Conservation (phyloP, 768 basidiomycete species). For the Termitomyces heimii region DNA sequence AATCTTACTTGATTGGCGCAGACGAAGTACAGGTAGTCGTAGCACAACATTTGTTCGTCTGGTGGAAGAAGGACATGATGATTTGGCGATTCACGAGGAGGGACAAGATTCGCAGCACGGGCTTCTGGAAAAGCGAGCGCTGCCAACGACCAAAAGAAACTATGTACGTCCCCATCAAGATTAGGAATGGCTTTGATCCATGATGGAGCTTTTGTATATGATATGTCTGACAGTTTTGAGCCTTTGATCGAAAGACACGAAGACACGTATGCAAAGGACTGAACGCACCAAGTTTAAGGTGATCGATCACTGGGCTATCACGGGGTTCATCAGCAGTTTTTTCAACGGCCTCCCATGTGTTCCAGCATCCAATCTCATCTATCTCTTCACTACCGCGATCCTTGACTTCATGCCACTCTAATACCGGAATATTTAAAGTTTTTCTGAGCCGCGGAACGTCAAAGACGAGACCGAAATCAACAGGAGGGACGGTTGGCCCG, state of each 20-base stretch:
- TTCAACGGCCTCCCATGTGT: slow-evolving; percentile 43
- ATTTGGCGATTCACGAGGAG: slow-evolving; percentile 34
- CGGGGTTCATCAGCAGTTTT: slow-evolving; percentile 31
- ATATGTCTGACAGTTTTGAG: slow-evolving; percentile 34
- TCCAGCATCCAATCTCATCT: slow-evolving; percentile 56
- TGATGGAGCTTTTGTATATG: slow-evolving; percentile 41
- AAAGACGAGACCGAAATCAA: slow-evolving; percentile 56
- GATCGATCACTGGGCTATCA: slow-evolving; percentile 26
- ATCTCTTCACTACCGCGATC: slow-evolving; percentile 29
- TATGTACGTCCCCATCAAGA: slow-evolving; percentile 37
- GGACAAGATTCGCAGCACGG: slow-evolving; percentile 28
- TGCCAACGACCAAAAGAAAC: slow-evolving; percentile 41
- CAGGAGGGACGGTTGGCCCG: slow-evolving; percentile 38
- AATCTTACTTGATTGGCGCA: slow-evolving; percentile 37
- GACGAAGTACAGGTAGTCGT: slow-evolving; percentile 47
- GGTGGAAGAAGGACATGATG: slow-evolving; percentile 40
- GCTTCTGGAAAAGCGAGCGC: slow-evolving; percentile 40
- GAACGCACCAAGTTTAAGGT: slow-evolving; percentile 34
- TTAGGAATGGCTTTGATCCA: slow-evolving; percentile 45
- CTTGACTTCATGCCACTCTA: slow-evolving; percentile 66
- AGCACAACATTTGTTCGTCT: slow-evolving; percentile 46
- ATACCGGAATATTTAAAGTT: slow-evolving; percentile 36
- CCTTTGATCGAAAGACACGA: slow-evolving; percentile 10
- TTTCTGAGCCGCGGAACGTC: slow-evolving; percentile 47
- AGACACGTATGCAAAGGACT: neutral